Percentiles rank a stretch among this genome's conserved stretches.
These are phyloP conservation scores for Penicillium chermesinum DNA, from an alignment of 495 filamentous ascomycete genomes.

Conservation along the genomic window DNA sequence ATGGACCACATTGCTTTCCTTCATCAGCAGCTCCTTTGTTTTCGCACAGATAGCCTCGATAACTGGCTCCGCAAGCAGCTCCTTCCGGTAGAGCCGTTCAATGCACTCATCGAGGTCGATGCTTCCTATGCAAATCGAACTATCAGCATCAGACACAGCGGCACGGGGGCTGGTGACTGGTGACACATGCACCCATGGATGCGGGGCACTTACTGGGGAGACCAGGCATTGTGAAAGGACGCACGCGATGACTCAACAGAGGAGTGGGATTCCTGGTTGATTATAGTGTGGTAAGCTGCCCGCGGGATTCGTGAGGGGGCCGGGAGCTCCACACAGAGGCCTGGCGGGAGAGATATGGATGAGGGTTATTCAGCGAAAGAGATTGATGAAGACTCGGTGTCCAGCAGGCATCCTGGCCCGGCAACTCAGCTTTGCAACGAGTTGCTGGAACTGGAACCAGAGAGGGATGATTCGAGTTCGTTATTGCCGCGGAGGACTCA, in stretches of 20 bases:
- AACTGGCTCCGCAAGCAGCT: conserved; percentile 92
- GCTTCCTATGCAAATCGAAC: conserved; percentile 56
- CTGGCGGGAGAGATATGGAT: conserved; percentile 2
- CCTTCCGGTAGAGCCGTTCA: conserved; percentile 88
- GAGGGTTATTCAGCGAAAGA: conserved; percentile 3
- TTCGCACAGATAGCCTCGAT: conserved; percentile 99
- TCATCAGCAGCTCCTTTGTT: conserved; percentile 97
- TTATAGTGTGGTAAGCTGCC: neutral
- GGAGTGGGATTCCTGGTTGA: neutral
- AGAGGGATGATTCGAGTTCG: neutral
- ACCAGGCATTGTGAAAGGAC: conserved; percentile 63
- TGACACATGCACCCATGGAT: neutral
- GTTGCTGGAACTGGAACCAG: neutral
- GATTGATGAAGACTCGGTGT: conserved; percentile 1
- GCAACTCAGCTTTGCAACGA: conserved; percentile 11
- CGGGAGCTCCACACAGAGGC: conserved; percentile 6
- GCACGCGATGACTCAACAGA: neutral
- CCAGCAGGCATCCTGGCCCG: conserved; percentile 15
- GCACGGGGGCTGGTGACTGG: neutral
- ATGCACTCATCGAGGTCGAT: conserved; percentile 99
- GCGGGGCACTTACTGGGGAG: conserved; percentile 82
- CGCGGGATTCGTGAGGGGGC: neutral
- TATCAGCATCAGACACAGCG: conserved; percentile 2
- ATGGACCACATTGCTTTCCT: conserved; percentile 99
- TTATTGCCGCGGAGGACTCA: neutral